Evolutionary conservation across 768 basidiomycete species (phyloP).

Genomic region (Pisolithus microcarpus): DNA sequence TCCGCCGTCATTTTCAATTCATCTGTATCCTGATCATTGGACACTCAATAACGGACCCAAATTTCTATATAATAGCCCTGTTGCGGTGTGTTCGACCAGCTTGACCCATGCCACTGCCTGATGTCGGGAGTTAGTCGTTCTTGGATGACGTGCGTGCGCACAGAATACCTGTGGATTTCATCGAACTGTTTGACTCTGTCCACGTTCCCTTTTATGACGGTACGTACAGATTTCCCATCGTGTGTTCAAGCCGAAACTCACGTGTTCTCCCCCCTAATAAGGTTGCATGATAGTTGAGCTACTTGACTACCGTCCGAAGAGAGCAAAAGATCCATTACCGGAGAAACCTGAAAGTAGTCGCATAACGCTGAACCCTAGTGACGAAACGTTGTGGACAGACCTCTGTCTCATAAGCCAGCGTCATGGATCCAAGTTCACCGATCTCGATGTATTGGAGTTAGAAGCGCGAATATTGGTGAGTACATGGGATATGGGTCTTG

Average conservation of each 20-base stretch:
- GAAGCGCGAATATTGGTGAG: constrained; percentile 71
- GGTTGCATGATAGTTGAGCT: constrained; percentile 85
- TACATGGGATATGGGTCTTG: background rate
- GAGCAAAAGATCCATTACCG: constrained; percentile 47
- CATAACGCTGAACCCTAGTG: constrained; percentile 69
- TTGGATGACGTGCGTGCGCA: constrained; percentile 79
- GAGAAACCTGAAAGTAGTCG: constrained; percentile 59
- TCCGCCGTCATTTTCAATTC: constrained; percentile 71
- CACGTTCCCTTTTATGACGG: constrained; percentile 81
- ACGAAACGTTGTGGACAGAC: constrained; percentile 75
- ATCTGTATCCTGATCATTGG: constrained; percentile 77
- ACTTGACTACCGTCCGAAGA: constrained; percentile 63
- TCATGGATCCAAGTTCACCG: constrained; percentile 54
- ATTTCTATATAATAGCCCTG: constrained; percentile 73
- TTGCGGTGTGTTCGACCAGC: constrained; percentile 40
- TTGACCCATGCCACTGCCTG: constrained; percentile 3
- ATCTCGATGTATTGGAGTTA: constrained; percentile 62
- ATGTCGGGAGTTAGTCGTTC: constrained; percentile 44
- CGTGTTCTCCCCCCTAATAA: constrained; percentile 20
- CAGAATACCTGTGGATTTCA: constrained; percentile 79
- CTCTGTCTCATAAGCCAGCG: constrained; percentile 63
- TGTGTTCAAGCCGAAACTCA: background rate
- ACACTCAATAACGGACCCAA: constrained; percentile 74
- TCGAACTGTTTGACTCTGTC: constrained; percentile 70
- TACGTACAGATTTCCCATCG: constrained; percentile 25